Base-by-base conservation (phyloP, 2,329 filamentous ascomycete species). In the Cytospora chrysosperma region DNA sequence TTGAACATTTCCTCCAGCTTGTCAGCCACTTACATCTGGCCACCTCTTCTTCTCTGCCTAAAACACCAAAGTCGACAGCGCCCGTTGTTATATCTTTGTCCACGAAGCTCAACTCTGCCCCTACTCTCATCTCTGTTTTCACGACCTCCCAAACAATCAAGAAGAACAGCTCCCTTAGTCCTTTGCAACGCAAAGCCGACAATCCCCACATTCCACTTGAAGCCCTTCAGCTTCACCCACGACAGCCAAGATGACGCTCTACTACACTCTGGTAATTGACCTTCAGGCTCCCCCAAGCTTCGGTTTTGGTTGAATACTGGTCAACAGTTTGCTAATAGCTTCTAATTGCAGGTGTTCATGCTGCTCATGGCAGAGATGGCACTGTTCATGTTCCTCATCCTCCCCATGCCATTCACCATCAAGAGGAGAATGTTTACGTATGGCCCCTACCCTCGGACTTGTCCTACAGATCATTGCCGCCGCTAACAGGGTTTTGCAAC, bases 331-430 rank as follows among this genome's bases (percentile, higher is more conserved):
- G 65, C 71, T 77, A 65, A 75, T 68, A 6, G 28, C 67, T 27
- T 26, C 4, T 32, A 56, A 53, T 55, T 56, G 50, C 68, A 95
- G 92, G 91, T 95, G 72, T 96, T 96, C 79, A 77, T 90, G 75
- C 86, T 94, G 72, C 82, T 95, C 72, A 86, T 95, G 78, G 82
- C 87, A 72, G 91, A 95, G 87, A 94, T 95, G 90, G 80, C 80
- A 66, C 80, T 96, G 71, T 93, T 93, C 79, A 85, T 91, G 82
- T 80, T 90, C 69, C 83, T 94, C 72, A 87, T 94, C 78, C 76
- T 99, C 62, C 95, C 95, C 27, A 85, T 98, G 71, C 95, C 95
- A 53, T 97, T 96, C 81, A 88, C 85, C 68, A 78, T 91, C 76
- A 92, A 92, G 79, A 88, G 92, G 74, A 92, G 87, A 81, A 87